phyloP scores from a whole-genome alignment of 1,284 basidiomycete species.

The Marasmius fiardii region DNA sequence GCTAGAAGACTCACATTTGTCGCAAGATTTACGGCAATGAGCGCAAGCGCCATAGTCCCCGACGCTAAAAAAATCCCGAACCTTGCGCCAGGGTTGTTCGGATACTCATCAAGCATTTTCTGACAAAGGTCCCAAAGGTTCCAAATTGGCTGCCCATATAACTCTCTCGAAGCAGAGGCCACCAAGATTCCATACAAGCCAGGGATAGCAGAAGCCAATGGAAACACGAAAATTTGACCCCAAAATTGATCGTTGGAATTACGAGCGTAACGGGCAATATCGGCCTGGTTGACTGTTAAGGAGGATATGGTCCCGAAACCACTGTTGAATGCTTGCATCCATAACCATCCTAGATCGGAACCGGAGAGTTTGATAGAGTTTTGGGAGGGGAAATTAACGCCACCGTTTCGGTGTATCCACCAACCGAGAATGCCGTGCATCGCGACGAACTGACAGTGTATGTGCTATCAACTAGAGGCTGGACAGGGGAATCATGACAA shows the following conservation, averaged over 20 bases:
- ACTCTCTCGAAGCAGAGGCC: slow-evolving; percentile 16
- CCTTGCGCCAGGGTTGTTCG: slow-evolving; percentile 14
- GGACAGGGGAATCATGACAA: neutral
- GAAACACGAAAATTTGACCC: slow-evolving; percentile 21
- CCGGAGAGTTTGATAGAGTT: slow-evolving; percentile 3
- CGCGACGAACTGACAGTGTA: slow-evolving; percentile 6
- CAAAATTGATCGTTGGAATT: slow-evolving; percentile 19
- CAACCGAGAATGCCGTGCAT: slow-evolving; percentile 15
- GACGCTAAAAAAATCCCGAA: slow-evolving; percentile 21
- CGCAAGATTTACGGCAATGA: slow-evolving; percentile 21
- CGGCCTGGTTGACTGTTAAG: slow-evolving; percentile 23
- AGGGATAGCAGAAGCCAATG: slow-evolving; percentile 21
- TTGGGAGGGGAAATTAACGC: slow-evolving; percentile 8
- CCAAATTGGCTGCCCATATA: slow-evolving; percentile 14
- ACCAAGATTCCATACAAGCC: slow-evolving; percentile 23
- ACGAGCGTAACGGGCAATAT: slow-evolving; percentile 24
- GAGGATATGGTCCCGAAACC: slow-evolving; percentile 22
- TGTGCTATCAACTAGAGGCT: neutral
- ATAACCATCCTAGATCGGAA: slow-evolving; percentile 13
- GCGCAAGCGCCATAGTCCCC: slow-evolving; percentile 20
- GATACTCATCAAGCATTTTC: slow-evolving; percentile 16
- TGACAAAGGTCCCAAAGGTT: slow-evolving; percentile 17
- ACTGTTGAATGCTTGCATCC: slow-evolving; percentile 22
- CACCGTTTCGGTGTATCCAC: slow-evolving; percentile 15
- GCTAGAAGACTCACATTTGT: slow-evolving; percentile 17